Evolutionary conservation across 129 eudicot species (phyloP).

Genomic region (Lactuca sativa): DNA sequence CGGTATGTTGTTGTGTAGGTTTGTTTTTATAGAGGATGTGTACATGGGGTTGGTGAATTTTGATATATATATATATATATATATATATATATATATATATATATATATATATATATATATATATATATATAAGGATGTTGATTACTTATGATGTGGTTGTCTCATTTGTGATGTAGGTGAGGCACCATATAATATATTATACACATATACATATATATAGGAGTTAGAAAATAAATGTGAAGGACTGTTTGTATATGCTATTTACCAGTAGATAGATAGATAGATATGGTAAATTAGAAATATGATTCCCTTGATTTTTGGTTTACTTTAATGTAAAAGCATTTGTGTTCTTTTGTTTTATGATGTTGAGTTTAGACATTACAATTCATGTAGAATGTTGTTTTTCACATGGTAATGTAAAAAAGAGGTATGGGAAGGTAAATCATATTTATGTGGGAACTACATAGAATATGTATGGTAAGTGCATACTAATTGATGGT

Average conservation of each 20-base stretch:
- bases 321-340: conserved; percentile 6
- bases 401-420: conserved; percentile 1
- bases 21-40: conserved; percentile 11
- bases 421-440: too few relatives aligned
- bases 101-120: too few relatives aligned
- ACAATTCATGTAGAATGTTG: conserved; percentile 12
- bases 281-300: conserved; percentile 11
- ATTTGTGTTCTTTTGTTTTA: conserved; percentile 12
- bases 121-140: not conserved
- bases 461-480: too few relatives aligned
- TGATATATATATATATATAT: not conserved
- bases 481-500: too few relatives aligned
- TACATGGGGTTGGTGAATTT: conserved; percentile 7
- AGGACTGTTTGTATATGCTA: conserved; percentile 23
- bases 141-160: conserved; percentile 20
- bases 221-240: conserved; percentile 24
- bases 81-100: too few relatives aligned
- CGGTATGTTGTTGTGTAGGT: conserved; percentile 14
- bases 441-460: too few relatives aligned
- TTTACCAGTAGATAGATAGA: not conserved
- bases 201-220: not conserved
- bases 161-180: not conserved
- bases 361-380: not conserved
- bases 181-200: too few relatives aligned
- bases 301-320: conserved; percentile 13